Percentiles rank a stretch among this genome's conserved stretches.
Evolutionary conservation across 768 basidiomycete genomes (phyloP).

Genomic region (Serpula lacrymans): DNA sequence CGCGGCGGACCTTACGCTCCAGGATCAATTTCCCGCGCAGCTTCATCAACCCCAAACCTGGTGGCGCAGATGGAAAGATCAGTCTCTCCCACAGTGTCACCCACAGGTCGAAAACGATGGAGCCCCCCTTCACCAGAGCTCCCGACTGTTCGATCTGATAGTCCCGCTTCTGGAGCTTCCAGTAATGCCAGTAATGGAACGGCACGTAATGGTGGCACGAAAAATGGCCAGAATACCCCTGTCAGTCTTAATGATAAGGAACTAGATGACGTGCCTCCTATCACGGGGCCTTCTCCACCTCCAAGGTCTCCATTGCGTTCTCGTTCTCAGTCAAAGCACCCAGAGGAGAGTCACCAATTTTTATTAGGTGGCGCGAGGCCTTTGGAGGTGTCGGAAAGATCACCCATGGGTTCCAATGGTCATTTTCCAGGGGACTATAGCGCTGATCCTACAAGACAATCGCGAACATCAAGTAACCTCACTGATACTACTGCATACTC

Average conservation of each 20-base stretch:
- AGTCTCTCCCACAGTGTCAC: slow-evolving; percentile 32
- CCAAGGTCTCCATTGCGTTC: slow-evolving; percentile 54
- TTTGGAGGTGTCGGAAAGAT: slow-evolving; percentile 21
- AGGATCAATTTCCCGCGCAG: slow-evolving; percentile 36
- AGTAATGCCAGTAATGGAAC: slow-evolving; percentile 24
- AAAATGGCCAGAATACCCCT: slow-evolving; percentile 9
- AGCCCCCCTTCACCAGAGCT: slow-evolving; percentile 46
- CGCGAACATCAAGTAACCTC: slow-evolving; percentile 57
- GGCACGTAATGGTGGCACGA: slow-evolving; percentile 21
- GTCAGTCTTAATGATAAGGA: slow-evolving; percentile 23
- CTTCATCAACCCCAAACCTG: slow-evolving; percentile 65
- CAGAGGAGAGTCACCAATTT: slow-evolving; percentile 8
- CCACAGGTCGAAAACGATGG: slow-evolving; percentile 41
- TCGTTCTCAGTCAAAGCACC: slow-evolving; percentile 22
- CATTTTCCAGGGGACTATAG: slow-evolving; percentile 29
- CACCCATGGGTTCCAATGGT: too few species aligned
- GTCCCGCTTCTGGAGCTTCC: slow-evolving; percentile 46
- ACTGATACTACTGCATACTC: slow-evolving; percentile 58
- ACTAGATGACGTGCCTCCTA: slow-evolving; percentile 36
- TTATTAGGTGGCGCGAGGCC: too few species aligned
- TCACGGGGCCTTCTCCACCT: slow-evolving; percentile 30
- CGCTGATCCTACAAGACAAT: slow-evolving; percentile 49
- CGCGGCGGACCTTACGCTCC: slow-evolving; percentile 36
- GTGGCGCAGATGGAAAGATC: slow-evolving; percentile 33
- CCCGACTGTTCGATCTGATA: slow-evolving; percentile 53